A percentile compares a stretch with the other conserved stretches of the same genome.
These are phyloP conservation scores for Saksenaea vasiformis DNA, from an alignment of 371 early-diverging fungal genomes.

Conservation along the genomic window DNA sequence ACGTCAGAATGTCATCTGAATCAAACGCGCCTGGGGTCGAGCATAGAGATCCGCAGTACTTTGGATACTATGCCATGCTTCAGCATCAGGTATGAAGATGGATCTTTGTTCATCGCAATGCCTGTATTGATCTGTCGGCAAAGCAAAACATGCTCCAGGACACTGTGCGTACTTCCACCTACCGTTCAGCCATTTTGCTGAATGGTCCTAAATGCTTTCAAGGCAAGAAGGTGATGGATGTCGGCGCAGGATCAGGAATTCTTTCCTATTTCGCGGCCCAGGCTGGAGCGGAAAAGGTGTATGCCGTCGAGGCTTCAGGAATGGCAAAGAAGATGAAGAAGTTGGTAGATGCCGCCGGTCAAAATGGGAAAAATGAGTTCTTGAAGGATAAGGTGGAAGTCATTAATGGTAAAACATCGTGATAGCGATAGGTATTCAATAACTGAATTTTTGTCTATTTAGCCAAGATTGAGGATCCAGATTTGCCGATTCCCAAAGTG, in stretches of 20 bases:
- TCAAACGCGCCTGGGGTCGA: constrained; percentile 51
- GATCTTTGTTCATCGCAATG: background rate
- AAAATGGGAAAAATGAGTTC: constrained; percentile 70
- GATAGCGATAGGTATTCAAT: background rate
- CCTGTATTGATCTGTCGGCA: constrained; percentile 25
- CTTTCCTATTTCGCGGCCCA: constrained; percentile 93
- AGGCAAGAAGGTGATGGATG: constrained; percentile 88
- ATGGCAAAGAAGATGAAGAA: constrained; percentile 92
- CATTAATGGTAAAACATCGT: constrained; percentile 63
- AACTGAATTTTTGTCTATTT: background rate
- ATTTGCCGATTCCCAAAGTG: constrained; percentile 73
- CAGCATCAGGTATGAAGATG: constrained; percentile 83
- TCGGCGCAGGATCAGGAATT: constrained; percentile 96
- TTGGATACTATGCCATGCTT: constrained; percentile 94
- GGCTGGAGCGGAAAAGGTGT: constrained; percentile 90
- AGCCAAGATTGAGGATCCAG: constrained; percentile 87
- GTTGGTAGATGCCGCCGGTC: constrained; percentile 66
- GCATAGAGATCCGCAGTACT: constrained; percentile 80
- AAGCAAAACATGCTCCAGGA: constrained; percentile 99
- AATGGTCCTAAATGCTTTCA: constrained; percentile 76
- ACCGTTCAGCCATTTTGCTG: constrained; percentile 84
- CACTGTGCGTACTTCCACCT: constrained; percentile 91
- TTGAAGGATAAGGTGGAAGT: constrained; percentile 82
- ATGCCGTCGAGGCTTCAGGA: constrained; percentile 95
- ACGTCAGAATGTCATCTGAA: constrained; percentile 2